Evolutionary conservation across 1,139 yeast genomes (phyloP).

Genomic region (Eremothecium cymbalariae): DNA sequence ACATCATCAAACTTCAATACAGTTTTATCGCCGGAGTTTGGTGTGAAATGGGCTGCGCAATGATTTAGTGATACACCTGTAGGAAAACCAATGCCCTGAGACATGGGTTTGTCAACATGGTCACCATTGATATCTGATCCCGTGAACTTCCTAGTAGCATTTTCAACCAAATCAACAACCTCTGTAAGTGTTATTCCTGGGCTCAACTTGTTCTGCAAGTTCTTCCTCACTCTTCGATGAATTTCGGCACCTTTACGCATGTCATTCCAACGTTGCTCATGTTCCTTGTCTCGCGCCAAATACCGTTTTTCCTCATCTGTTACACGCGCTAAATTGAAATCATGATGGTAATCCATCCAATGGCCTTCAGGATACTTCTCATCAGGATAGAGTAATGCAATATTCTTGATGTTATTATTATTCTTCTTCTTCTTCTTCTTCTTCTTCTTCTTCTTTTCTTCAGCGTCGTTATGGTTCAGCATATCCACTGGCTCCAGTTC

Average conservation of each 20-base stretch:
- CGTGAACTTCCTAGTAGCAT: conserved; percentile 68
- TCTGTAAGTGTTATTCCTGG: conserved; percentile 94
- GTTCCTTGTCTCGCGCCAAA: conserved; percentile 50
- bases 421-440: conserved; percentile 46
- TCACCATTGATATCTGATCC: conserved; percentile 45
- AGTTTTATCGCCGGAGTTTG: conserved; percentile 87
- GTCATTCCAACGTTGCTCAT: conserved; percentile 66
- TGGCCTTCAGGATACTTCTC: conserved; percentile 83
- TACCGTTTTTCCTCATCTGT: conserved; percentile 84
- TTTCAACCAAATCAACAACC: conserved; percentile 82
- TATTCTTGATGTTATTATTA: conserved; percentile 45
- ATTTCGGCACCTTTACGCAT: conserved; percentile 94
- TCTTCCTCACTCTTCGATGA: conserved; percentile 81
- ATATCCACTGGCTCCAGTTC: conserved; percentile 4
- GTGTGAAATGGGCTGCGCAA: conserved; percentile 97
- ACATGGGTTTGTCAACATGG: conserved; percentile 32
- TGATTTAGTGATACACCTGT: conserved; percentile 90
- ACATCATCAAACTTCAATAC: conserved; percentile 80
- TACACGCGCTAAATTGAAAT: conserved; percentile 64
- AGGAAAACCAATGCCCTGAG: conserved; percentile 93
- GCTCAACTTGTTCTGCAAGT: conserved; percentile 63
- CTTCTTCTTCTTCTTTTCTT: conserved; percentile 30
- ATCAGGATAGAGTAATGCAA: conserved; percentile 61
- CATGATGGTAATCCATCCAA: conserved; percentile 67
- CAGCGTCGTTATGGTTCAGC: conserved; percentile 9